Conservation (phyloP, 2,329 filamentous ascomycete species). For the Periconia macrospinosa region DNA sequence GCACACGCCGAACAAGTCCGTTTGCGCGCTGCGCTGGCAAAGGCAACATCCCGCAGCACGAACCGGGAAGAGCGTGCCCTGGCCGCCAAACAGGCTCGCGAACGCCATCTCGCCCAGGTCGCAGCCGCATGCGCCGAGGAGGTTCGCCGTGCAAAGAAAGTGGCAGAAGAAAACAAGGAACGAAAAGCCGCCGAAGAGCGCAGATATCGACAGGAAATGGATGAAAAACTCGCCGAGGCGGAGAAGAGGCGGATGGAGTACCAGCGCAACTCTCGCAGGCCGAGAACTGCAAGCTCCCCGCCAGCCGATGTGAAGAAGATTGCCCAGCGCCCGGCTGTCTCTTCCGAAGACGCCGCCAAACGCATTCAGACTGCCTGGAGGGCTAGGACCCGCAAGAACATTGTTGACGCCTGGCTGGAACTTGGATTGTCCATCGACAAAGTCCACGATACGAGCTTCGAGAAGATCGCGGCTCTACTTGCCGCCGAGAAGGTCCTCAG, state of each 20-base stretch:
- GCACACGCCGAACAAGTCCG: conserved; percentile 84
- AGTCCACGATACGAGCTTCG: conserved; percentile 71
- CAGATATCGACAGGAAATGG: conserved; percentile 72
- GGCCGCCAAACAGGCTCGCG: conserved; percentile 75
- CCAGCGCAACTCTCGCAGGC: conserved; percentile 59
- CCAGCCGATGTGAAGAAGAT: conserved; percentile 46
- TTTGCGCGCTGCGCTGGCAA: conserved; percentile 72
- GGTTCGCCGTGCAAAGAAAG: conserved; percentile 77
- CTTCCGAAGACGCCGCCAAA: conserved; percentile 63
- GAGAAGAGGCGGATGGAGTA: conserved; percentile 66
- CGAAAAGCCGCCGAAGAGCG: conserved; percentile 74
- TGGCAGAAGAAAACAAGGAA: conserved; percentile 81
- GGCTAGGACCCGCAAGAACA: conserved; percentile 57
- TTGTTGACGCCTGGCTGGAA: conserved; percentile 66
- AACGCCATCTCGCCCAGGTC: conserved; percentile 80
- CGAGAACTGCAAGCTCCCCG: conserved; percentile 57
- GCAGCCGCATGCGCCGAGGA: conserved; percentile 81
- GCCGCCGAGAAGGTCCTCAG: conserved; percentile 67
- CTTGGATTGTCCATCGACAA: conserved; percentile 71
- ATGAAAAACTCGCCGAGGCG: conserved; percentile 77
- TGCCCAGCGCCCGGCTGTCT: conserved; percentile 45
- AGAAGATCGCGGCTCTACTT: conserved; percentile 70
- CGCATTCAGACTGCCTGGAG: conserved; percentile 74
- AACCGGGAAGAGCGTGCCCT: conserved; percentile 75
- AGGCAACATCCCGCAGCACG: conserved; percentile 67